Base-by-base conservation (phyloP, 345 rosid genomes). In the Cardiospermum halicacabum region DNA sequence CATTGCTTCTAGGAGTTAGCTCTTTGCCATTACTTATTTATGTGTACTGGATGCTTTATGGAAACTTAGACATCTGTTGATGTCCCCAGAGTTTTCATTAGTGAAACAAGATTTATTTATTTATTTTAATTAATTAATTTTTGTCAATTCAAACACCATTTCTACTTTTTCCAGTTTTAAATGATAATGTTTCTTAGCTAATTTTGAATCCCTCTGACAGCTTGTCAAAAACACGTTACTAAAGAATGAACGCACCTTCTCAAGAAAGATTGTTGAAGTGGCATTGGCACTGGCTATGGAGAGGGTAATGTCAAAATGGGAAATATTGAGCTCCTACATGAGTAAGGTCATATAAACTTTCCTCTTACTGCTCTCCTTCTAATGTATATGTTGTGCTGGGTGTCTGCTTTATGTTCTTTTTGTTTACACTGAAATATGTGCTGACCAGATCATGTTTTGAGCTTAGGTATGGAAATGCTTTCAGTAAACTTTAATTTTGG, bases 271-370 rank as follows among this genome's bases (percentile, higher is more conserved):
- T 30, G 62, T 70, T 51, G 76, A 75, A 47, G 72, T 68, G 50
- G 28, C 64, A 57, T 56, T 69, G 61, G 73, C 78, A 62, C 37
- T 63, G 19, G 81, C 73, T 24, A 13, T 73, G 19, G 81, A 77
- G 66, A 67, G 78, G 56, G 65, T 57, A 39, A 48, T 73, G 43
- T 62, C 81, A 31, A 77, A 77, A 63, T 62, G 64, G 67, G 58
- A 64, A 70, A 77, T 73, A 69, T 31, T 73, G 27, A 63, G 81
- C 70, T 57, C 73, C 34, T 67, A 70, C 26, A n/a, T 53, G 42
- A 51, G 77, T 57, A 67, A 66, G 77, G 72, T 69, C 11, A 62
- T 67, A 37, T 66, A 50, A 21, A 58, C 36, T 36, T 53, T 0
- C 21, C 28, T 7, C 45, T 4, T 2, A 49, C 10, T 11, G 18